Evolutionary conservation across 441 rosid genomes (phyloP).

Genomic region (Rhodomyrtus psidioides): DNA sequence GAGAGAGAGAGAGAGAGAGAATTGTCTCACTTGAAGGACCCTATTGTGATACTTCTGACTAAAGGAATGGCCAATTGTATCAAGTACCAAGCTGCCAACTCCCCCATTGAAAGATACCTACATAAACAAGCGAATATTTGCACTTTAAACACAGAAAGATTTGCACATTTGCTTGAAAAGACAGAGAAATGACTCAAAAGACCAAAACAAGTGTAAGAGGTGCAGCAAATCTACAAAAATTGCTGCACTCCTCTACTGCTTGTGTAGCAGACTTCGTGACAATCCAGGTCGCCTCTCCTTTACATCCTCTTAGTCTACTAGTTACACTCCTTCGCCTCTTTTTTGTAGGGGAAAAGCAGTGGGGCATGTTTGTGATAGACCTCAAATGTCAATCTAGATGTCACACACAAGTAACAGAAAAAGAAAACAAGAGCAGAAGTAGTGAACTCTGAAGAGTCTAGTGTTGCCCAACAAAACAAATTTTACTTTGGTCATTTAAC

Average conservation of each 20-base stretch:
- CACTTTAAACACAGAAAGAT: neutral
- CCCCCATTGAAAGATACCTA: slow-evolving; percentile 88
- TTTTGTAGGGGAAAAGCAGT: neutral
- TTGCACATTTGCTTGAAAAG: neutral
- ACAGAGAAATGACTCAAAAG: neutral
- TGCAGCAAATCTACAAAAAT: neutral
- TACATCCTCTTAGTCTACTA: neutral
- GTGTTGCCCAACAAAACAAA: neutral
- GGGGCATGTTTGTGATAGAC: neutral
- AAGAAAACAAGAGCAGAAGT: neutral
- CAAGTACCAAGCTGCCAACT: slow-evolving; percentile 68
- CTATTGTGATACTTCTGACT: slow-evolving; percentile 71
- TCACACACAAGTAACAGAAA: neutral
- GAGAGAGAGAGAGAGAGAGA: neutral
- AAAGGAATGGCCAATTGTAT: slow-evolving; percentile 70
- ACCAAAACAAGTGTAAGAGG: neutral
- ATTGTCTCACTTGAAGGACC: slow-evolving; percentile 57
- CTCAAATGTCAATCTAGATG: neutral
- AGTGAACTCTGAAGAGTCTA: neutral
- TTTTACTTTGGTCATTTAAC: neutral
- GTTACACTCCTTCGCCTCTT: neutral
- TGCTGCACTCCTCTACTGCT: neutral
- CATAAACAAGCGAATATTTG: neutral
- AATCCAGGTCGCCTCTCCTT: neutral
- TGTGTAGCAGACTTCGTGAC: neutral